Base-by-base conservation (phyloP, 1,284 basidiomycete species). In the Ustilago shanxiensis region DNA sequence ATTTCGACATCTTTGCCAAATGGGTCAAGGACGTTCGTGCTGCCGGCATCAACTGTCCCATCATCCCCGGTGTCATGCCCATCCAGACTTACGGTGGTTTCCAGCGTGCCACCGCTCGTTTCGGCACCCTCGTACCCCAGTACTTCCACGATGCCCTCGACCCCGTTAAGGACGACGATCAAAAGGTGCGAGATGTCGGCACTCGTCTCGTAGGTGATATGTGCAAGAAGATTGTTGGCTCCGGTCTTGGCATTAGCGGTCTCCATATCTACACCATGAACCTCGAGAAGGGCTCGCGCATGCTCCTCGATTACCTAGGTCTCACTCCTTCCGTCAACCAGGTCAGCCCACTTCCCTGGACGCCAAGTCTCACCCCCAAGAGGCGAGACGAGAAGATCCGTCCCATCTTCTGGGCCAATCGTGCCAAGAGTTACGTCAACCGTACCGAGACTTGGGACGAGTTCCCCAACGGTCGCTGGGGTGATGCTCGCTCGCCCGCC, bases 1-100 rank as follows among this genome's bases (percentile, higher is more conserved):
- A 96, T 83, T 91, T 92, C 60, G 90, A 95, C 56, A 85, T 94
- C 76, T 96, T 95, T 87, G 90, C 93, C 76, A 88, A 89, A 41
- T 96, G 94, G 94, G 93, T 95, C 68, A 91, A 91, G 79, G 89
- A 91, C 37, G 82, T 86, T 14, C 77, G 83, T 39, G 76, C 74
- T 39, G 77, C 77, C 50, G 87, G 96, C 9, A 97, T 99, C 87
- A 94, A 91, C 0, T 89, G 96, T 26, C 96, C 97, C 18, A 95
- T 99, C 85, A 91, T 99, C 7, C 97, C 97, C 24, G 94, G 94
- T 44, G 93, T 99, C 83, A 95, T 95, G 88, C 96, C 96, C 6
- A 95, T 99, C 76, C 96, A 99, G 87, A 98, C 94, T 39, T 98
- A 95, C 92, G 95, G 95, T 79, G 95, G 95, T 28, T 98, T 98